Percentiles rank a stretch among this genome's conserved stretches.
These are phyloP conservation scores for Trichoderma sp. DNA, from an alignment of 2,329 filamentous ascomycete genomes.

Conservation along the genomic window DNA sequence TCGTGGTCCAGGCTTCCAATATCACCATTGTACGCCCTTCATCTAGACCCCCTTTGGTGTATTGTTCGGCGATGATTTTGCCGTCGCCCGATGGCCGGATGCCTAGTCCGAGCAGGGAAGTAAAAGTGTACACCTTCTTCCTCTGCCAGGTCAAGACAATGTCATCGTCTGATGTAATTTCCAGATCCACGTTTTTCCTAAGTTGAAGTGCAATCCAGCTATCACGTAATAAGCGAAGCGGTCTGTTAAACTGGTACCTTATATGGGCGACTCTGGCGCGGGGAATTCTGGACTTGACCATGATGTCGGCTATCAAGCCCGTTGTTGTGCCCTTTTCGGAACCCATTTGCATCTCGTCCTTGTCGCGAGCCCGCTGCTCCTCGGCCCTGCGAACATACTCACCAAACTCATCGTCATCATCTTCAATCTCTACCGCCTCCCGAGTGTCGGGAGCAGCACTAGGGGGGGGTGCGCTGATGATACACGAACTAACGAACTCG, in stretches of 20 bases:
- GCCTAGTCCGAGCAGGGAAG: constrained; percentile 66
- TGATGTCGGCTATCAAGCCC: constrained; percentile 31
- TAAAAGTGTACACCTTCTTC: constrained; percentile 69
- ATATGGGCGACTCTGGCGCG: constrained; percentile 55
- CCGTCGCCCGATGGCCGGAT: constrained; percentile 46
- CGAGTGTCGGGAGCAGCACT: background rate
- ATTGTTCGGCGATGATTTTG: constrained; percentile 39
- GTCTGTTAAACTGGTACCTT: constrained; percentile 63
- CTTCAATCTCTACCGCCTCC: background rate
- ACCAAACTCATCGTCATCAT: constrained; percentile 38
- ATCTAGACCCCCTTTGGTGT: constrained; percentile 43
- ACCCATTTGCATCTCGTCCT: constrained; percentile 24
- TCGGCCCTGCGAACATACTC: constrained; percentile 45
- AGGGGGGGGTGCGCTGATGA: background rate
- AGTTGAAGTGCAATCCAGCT: constrained; percentile 67
- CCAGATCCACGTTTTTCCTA: constrained; percentile 36
- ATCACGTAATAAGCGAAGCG: constrained; percentile 62
- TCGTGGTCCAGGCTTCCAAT: constrained; percentile 73
- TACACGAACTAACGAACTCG: constrained; percentile 26
- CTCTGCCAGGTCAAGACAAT: constrained; percentile 79
- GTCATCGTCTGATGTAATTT: constrained; percentile 43
- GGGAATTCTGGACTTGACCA: constrained; percentile 61
- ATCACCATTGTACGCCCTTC: constrained; percentile 59
- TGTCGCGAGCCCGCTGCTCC: constrained; percentile 30
- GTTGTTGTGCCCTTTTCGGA: constrained; percentile 25